These are phyloP conservation scores for Chiua virens DNA, from an alignment of 768 basidiomycete species.

Conservation along the genomic window DNA sequence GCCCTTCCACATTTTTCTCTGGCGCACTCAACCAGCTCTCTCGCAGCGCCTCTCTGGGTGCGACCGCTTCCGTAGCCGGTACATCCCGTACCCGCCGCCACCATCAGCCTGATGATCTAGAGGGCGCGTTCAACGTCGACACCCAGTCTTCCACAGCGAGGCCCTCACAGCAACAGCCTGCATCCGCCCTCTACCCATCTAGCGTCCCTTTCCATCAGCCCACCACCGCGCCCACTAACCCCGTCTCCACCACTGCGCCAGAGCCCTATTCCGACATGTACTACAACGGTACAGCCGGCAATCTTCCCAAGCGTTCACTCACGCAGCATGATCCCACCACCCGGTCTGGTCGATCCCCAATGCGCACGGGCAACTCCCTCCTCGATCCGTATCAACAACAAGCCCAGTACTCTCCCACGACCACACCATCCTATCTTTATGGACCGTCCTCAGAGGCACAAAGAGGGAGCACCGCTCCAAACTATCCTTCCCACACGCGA, in stretches of 20 bases:
- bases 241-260: constrained; percentile 37
- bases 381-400: constrained; percentile 76
- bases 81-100: constrained; percentile 59
- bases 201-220: constrained; percentile 59
- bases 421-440: constrained; percentile 48
- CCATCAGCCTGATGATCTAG: constrained; percentile 69
- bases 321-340: constrained; percentile 54
- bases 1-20: constrained; percentile 51
- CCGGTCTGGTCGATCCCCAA: constrained; percentile 59
- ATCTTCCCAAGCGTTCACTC: constrained; percentile 55
- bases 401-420: constrained; percentile 55
- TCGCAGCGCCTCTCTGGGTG: constrained; percentile 66
- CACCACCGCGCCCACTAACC: constrained; percentile 32
- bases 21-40: constrained; percentile 53
- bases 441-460: constrained; percentile 36
- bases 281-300: constrained; percentile 48
- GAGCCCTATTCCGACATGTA: constrained; percentile 64
- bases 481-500: constrained; percentile 58
- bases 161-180: constrained; percentile 37
- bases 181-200: constrained; percentile 56
- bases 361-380: constrained; percentile 53
- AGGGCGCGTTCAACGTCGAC: constrained; percentile 48
- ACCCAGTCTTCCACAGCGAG: constrained; percentile 19
- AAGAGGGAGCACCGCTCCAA: constrained; percentile 40
- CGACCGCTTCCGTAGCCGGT: constrained; percentile 38